phyloP scores from a whole-genome alignment of 2,329 filamentous ascomycete species.

The Phaeosphaeria sp. region DNA sequence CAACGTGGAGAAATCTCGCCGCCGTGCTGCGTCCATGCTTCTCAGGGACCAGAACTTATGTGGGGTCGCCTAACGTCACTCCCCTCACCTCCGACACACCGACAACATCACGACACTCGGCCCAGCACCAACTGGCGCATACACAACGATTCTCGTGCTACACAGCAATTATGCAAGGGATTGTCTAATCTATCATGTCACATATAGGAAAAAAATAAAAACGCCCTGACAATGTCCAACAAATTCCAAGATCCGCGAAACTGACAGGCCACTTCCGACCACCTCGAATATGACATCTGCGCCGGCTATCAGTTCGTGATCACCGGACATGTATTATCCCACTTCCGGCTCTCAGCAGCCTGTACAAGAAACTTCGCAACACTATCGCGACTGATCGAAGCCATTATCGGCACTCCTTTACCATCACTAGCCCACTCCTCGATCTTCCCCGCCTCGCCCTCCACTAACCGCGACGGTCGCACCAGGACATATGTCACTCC shows the following conservation, averaged over 20 bases:
- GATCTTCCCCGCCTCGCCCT: slow-evolving; percentile 46
- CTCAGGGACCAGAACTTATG: background rate
- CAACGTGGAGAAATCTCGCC: slow-evolving; percentile 13
- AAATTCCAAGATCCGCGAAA: no score
- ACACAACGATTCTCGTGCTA: no score
- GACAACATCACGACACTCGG: background rate
- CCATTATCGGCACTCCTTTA: slow-evolving; percentile 51
- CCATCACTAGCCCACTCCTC: slow-evolving; percentile 54
- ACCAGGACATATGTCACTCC: slow-evolving; percentile 55
- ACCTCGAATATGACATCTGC: no score
- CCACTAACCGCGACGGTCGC: slow-evolving; percentile 53
- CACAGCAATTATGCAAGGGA: no score
- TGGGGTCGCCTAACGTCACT: background rate
- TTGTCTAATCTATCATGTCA: no score
- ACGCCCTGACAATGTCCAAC: no score
- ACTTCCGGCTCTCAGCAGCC: slow-evolving; percentile 51
- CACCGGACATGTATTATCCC: slow-evolving; percentile 55
- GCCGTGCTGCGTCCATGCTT: background rate
- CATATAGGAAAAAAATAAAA: no score
- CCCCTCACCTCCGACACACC: background rate
- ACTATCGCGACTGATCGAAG: slow-evolving; percentile 46
- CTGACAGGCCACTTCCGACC: no score
- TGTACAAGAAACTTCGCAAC: slow-evolving; percentile 58
- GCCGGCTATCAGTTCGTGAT: slow-evolving; percentile 48
- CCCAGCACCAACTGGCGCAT: no score